Base-by-base conservation (phyloP, 2,329 filamentous ascomycete species). In the Akanthomyces uredinophilus region DNA sequence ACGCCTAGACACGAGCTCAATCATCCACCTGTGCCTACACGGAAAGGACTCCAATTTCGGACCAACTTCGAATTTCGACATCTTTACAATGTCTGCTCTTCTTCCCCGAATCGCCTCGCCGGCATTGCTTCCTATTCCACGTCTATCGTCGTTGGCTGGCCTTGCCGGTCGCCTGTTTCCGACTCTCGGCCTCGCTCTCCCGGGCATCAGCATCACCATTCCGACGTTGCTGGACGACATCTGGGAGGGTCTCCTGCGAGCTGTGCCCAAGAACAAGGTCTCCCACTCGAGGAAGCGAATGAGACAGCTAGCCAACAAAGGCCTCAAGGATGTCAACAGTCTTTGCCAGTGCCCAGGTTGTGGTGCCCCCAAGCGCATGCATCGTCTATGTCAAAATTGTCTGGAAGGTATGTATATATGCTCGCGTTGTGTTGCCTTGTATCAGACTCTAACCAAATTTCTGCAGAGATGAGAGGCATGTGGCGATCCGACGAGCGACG, bases 231-330 rank as follows among this genome's bases (percentile, higher is more conserved):
- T 96, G 24, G 87, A 85, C 61, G 90, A 90, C 65, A 87, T 99
- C 70, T 98, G 94, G 94, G 94, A 97, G 68, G 92, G 91, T 6
- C 85, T 99, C 51, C 82, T 99, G 68, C 88, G 88, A 67, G 95
- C 95, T 1, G 95, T 98, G 18, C 95, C 95, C 5, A 99, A 99
- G 84, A 98, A 96, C 81, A 99, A 98, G 85, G 96, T 92, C 39
- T 97, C 94, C 47, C 92, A 99, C 76, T 91, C 91, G 81, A 96
- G 95, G 81, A 96, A 92, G 83, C 85, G 95, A 69, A 88, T 92
- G 72, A 87, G 96, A 70, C 92, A 96, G 73, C 90, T 98, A 88
- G 94, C 93, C 27, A 95, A 95, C 71, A 99, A 99, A 79, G 94
- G 88, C 50, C 77, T 99, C 69, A 91, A 96, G 78, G 95, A 99